phyloP scores from a whole-genome alignment of 495 filamentous ascomycete species.

The Chlorociboria aeruginascens region DNA sequence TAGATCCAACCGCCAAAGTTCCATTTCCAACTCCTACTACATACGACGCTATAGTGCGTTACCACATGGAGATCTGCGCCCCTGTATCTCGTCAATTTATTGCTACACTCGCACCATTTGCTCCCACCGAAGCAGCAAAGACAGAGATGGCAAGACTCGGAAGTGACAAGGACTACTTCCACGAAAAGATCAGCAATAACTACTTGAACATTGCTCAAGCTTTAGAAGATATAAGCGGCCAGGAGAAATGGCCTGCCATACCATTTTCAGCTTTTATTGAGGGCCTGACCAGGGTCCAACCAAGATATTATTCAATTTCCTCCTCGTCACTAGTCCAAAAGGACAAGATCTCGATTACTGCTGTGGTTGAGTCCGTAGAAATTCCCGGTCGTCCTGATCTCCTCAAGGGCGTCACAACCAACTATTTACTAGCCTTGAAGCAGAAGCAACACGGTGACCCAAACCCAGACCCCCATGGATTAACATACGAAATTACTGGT shows the following conservation, averaged over 20 bases:
- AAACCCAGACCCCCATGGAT: slow-evolving; percentile 70
- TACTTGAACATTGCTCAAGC: slow-evolving; percentile 87
- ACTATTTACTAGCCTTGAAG: slow-evolving; percentile 93
- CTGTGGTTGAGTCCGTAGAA: slow-evolving; percentile 75
- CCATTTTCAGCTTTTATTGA: slow-evolving; percentile 95
- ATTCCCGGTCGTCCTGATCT: slow-evolving; percentile 69
- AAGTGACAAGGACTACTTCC: slow-evolving; percentile 92
- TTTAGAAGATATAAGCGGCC: slow-evolving; percentile 58
- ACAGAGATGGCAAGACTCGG: slow-evolving; percentile 80
- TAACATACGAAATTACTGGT: slow-evolving; percentile 80
- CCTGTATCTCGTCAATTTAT: slow-evolving; percentile 95
- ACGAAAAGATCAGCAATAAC: slow-evolving; percentile 68
- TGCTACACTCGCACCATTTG: slow-evolving; percentile 74
- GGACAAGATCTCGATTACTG: slow-evolving; percentile 87
- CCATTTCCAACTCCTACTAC: slow-evolving; percentile 97
- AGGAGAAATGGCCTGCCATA: slow-evolving; percentile 64
- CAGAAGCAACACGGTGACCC: slow-evolving; percentile 92
- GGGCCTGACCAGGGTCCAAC: slow-evolving; percentile 86
- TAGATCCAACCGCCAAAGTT: slow-evolving; percentile 93
- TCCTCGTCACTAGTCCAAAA: slow-evolving; percentile 92
- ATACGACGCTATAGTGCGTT: slow-evolving; percentile 85
- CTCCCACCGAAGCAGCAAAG: slow-evolving; percentile 73
- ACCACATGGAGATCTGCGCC: slow-evolving; percentile 94
- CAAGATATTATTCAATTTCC: slow-evolving; percentile 98
- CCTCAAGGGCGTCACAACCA: slow-evolving; percentile 91